Base-by-base conservation (phyloP, 2,329 filamentous ascomycete genomes). In the Botrytis elliptica region DNA sequence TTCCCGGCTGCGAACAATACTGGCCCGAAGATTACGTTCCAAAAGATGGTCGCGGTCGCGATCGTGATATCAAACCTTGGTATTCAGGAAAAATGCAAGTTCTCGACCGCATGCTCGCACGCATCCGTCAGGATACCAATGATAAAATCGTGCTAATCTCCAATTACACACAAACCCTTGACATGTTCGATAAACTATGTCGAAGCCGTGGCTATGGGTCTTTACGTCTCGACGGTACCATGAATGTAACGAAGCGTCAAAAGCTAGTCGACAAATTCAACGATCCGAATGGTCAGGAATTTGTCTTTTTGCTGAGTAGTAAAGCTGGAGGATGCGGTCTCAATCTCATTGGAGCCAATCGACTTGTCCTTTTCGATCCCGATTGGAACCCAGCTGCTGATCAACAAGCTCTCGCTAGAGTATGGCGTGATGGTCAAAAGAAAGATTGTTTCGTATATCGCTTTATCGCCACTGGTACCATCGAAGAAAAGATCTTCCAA, bases 361-460 rank as follows among this genome's bases (percentile, higher is more conserved):
- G 96, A 20, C 90, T 99, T 3, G 93, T 99, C 1, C 89, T 99
- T 59, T 99, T 99, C 81, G 96, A 99, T 78, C 96, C 96, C 0
- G 93, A 96, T 83, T 99, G 96, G 96, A 99, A 99, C 79, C 96
- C 96, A 0, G 96, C 96, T 5, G 95, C 96, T 0, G 96, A 99
- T 80, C 96, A 99, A 82, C 96, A 99, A 84, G 96, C 96, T 6
- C 88, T 99, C 44, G 96, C 96, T 52, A 93, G 96, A 85, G 96
- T 99, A 33, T 99, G 96, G 96, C 93, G 96, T 86, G 96, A 99
- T 79, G 96, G 96, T 0, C 96, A 99, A 83, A 98, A 97, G 87
- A 99, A 99, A 81, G 96, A 99, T 80, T 99, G 96, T 81, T 99
- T 99, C 79, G 96, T 99, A 25, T 99, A 99, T 83, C 93, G 96